Conservation (phyloP, 176 grass and related monocot species). For the Phragmites australis region DNA sequence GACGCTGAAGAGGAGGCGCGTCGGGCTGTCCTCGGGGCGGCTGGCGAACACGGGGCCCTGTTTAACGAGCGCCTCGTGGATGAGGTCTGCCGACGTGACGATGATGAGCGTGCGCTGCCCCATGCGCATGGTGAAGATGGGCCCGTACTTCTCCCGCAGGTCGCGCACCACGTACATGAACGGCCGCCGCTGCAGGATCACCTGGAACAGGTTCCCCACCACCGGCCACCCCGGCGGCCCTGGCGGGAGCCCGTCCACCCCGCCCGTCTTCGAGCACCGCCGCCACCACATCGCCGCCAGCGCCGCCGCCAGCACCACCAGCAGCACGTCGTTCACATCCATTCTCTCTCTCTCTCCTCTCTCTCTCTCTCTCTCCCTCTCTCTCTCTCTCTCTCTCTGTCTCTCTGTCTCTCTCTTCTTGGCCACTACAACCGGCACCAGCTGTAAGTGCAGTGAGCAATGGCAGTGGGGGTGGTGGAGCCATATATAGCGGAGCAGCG, state of each 20-base stretch:
- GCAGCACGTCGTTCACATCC: slow-evolving; percentile 61
- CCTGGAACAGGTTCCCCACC: slow-evolving; percentile 94
- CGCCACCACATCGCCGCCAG: slow-evolving; percentile 73
- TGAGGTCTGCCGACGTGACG: slow-evolving; percentile 74
- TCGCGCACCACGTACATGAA: slow-evolving; percentile 98
- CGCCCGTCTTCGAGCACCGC: slow-evolving; percentile 59
- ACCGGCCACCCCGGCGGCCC: slow-evolving; percentile 90
- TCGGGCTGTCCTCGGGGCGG: slow-evolving; percentile 84
- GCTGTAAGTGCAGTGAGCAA: neutral
- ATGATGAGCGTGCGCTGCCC: slow-evolving; percentile 85
- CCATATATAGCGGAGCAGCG: slow-evolving; percentile 37
- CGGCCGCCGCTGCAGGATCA: slow-evolving; percentile 77
- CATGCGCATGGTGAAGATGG: slow-evolving; percentile 99
- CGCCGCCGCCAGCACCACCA: slow-evolving; percentile 44
- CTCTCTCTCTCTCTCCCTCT: neutral
- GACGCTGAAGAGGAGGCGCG: slow-evolving; percentile 84
- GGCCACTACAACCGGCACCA: neutral
- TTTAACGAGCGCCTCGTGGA: slow-evolving; percentile 94
- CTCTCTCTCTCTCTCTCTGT: neutral
- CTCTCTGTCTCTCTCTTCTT: neutral
- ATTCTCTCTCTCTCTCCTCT: neutral
- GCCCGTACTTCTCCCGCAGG: slow-evolving; percentile 71
- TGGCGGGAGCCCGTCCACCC: slow-evolving; percentile 59
- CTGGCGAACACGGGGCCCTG: slow-evolving; percentile 79
- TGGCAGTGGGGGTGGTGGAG: slow-evolving; percentile 14